Conservation (phyloP, 2,329 filamentous ascomycete species). For the Pseudocercospora ulei region DNA sequence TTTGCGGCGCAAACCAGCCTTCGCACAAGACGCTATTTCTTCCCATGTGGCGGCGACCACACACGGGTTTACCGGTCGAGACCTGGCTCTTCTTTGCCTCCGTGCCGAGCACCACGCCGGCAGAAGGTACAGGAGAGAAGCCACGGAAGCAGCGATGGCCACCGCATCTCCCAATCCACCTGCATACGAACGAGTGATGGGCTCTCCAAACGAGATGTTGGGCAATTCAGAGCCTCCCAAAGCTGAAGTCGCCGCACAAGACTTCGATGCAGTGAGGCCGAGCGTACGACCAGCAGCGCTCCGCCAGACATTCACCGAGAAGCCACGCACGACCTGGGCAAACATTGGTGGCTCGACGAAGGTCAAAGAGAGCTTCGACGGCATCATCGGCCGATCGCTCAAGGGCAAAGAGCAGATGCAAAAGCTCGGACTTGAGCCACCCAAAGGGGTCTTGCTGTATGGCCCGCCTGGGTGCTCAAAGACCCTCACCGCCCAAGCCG, state of each 20-base stretch:
- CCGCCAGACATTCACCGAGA: conserved; percentile 79
- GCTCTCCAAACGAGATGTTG: not conserved
- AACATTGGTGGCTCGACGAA: conserved; percentile 78
- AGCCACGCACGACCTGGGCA: conserved; percentile 72
- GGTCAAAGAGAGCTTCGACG: conserved; percentile 55
- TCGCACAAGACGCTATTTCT: conserved; percentile 45
- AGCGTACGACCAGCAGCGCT: conserved; percentile 70
- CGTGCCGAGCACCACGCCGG: conserved; percentile 41
- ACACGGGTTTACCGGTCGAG: conserved; percentile 75
- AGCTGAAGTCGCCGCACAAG: conserved; percentile 1
- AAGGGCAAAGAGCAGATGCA: conserved; percentile 47
- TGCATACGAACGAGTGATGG: conserved; percentile 13
- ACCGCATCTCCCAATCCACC: conserved; percentile 17
- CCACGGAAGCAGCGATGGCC: conserved; percentile 18
- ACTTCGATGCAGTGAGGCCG: conserved; percentile 7
- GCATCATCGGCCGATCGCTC: conserved; percentile 51
- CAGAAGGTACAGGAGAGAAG: conserved; percentile 31
- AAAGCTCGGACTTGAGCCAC: conserved; percentile 48
- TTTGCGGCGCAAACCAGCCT: conserved; percentile 44
- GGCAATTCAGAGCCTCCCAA: not conserved
- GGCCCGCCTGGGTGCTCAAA: conserved; percentile 92
- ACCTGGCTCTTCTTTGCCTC: conserved; percentile 58
- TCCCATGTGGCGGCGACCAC: conserved; percentile 60
- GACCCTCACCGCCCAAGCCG: conserved; percentile 80
- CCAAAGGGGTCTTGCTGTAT: conserved; percentile 79